Percentiles rank a stretch among this genome's conserved stretches.
Conservation (phyloP, 108 stramenopile genomes). For the Conticribra guillardii region DNA sequence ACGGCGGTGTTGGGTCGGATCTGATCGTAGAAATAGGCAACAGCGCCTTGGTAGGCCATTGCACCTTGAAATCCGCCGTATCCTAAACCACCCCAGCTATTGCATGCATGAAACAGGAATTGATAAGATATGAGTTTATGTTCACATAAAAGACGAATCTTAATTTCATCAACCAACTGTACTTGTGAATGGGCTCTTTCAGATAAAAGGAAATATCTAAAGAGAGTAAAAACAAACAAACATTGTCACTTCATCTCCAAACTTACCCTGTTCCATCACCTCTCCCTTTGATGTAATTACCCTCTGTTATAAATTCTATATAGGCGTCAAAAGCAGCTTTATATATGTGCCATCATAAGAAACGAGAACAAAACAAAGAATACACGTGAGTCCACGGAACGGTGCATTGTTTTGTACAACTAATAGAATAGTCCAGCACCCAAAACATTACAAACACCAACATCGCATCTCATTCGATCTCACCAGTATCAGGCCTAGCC, state of each 20-base stretch:
- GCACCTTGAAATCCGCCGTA: conserved; percentile 67
- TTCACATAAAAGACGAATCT: neutral
- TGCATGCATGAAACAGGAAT: neutral
- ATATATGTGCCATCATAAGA: too few relatives aligned
- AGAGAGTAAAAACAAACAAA: too few relatives aligned
- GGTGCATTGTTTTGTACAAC: too few relatives aligned
- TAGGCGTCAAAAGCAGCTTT: conserved; percentile 52
- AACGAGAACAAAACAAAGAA: neutral
- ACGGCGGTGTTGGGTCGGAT: conserved; percentile 49
- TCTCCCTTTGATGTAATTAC: conserved; percentile 50
- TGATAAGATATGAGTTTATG: neutral
- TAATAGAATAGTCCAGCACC: too few relatives aligned
- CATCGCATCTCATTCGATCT: neutral
- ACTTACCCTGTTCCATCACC: conserved; percentile 40
- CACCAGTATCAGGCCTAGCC: conserved; percentile 32
- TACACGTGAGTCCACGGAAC: too few relatives aligned
- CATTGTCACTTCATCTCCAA: too few relatives aligned
- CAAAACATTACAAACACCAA: too few relatives aligned
- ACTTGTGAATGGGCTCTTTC: too few relatives aligned
- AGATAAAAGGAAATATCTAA: too few relatives aligned
- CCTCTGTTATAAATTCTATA: conserved; percentile 53
- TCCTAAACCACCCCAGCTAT: conserved; percentile 57
- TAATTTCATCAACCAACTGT: conserved; percentile 32
- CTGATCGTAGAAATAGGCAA: conserved; percentile 67
- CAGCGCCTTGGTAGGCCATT: conserved; percentile 65